Percentiles rank a stretch among this genome's conserved stretches.
Evolutionary conservation across 331 rosid species (phyloP).

Genomic region (Quercus lobata): DNA sequence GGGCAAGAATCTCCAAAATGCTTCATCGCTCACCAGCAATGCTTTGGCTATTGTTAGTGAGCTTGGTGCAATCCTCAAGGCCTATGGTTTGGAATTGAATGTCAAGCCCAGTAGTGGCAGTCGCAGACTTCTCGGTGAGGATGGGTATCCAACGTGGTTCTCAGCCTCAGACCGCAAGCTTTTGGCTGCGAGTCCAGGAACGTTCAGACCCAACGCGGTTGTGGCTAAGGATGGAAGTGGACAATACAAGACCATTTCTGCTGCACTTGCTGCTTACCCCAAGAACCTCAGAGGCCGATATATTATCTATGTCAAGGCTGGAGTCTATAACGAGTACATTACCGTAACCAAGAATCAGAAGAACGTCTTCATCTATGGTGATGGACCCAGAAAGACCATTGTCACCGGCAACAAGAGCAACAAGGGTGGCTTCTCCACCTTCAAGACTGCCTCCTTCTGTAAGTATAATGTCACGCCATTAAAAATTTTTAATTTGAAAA

Average conservation of each 20-base stretch:
- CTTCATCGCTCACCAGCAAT: conserved; percentile 34
- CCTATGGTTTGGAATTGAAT: conserved; percentile 21
- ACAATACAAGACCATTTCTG: conserved; percentile 22
- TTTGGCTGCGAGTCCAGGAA: conserved; percentile 10
- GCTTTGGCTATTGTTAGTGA: conserved; percentile 46
- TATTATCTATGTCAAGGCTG: conserved; percentile 41
- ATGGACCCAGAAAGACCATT: conserved; percentile 39
- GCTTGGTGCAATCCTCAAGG: conserved; percentile 13
- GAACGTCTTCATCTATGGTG: conserved; percentile 37
- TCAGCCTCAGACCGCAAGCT: conserved; percentile 34
- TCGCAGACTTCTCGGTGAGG: conserved; percentile 32
- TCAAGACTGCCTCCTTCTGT: conserved; percentile 31
- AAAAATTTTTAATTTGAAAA: neutral
- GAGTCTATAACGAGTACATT: conserved; percentile 34
- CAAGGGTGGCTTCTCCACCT: conserved; percentile 7
- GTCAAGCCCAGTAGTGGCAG: neutral
- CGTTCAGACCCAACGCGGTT: conserved; percentile 12
- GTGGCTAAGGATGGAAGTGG: conserved; percentile 54
- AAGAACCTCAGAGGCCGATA: conserved; percentile 20
- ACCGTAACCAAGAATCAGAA: conserved; percentile 13
- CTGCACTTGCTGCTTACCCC: conserved; percentile 33
- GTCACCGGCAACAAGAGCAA: conserved; percentile 31
- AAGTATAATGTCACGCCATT: neutral
- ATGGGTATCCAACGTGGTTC: conserved; percentile 40
- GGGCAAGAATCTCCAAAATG: conserved; percentile 14